phyloP scores from a whole-genome alignment of 495 filamentous ascomycete species.

The Geoglossum glabrum region DNA sequence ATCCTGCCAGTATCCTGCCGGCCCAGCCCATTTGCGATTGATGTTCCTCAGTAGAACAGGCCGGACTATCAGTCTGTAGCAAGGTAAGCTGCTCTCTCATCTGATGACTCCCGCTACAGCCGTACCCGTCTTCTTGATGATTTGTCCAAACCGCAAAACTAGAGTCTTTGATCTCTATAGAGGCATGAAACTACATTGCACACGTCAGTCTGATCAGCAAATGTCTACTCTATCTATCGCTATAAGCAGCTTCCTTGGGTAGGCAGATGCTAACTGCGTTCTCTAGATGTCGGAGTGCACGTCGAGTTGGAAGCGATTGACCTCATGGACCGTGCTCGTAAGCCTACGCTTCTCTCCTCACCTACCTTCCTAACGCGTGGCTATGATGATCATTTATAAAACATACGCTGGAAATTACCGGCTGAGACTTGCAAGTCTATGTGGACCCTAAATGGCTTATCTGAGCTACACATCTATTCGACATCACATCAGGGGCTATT shows the following conservation, averaged over 20 bases:
- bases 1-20: too few relatives aligned
- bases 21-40: too few relatives aligned
- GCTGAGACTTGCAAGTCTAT: constrained; percentile 56
- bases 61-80: background rate
- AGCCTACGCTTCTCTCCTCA: background rate
- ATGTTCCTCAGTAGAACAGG: background rate
- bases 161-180: constrained; percentile 94
- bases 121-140: constrained; percentile 34
- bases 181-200: constrained; percentile 89
- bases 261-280: background rate
- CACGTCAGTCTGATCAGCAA: constrained; percentile 92
- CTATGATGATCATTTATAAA: constrained; percentile 70
- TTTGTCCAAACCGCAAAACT: constrained; percentile 90
- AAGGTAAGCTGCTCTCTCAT: background rate
- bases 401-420: constrained; percentile 99
- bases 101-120: background rate
- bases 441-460: constrained; percentile 81
- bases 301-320: background rate
- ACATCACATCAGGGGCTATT: background rate
- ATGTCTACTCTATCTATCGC: background rate
- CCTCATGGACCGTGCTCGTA: background rate
- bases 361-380: background rate
- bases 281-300: constrained; percentile 1
- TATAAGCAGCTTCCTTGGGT: background rate
- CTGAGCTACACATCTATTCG: constrained; percentile 37